Percentiles rank a stretch among this genome's conserved stretches.
Conservation (phyloP, 2,329 filamentous ascomycete genomes). For the Acarospora socialis region DNA sequence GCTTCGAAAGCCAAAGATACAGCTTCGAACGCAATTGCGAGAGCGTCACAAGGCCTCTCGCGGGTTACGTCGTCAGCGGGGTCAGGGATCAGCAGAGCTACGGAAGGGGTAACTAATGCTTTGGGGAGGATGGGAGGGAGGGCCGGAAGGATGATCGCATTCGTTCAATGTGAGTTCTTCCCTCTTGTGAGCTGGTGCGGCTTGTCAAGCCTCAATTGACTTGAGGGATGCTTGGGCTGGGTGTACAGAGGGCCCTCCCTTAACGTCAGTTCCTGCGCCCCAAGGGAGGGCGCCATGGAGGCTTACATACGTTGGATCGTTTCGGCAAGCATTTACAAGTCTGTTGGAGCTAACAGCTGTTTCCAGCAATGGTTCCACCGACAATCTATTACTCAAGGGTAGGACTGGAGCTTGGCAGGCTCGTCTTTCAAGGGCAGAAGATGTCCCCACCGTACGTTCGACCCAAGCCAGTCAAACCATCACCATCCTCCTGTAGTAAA, state of each 20-base stretch:
- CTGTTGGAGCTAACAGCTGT: conserved; percentile 12
- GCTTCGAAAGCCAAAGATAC: conserved; percentile 32
- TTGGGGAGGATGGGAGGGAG: conserved; percentile 68
- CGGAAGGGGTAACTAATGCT: conserved; percentile 49
- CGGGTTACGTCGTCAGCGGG: conserved; percentile 69
- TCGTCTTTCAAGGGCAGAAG: conserved; percentile 75
- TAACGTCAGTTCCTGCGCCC: no score
- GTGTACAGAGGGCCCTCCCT: background rate
- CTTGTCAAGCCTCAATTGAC: no score
- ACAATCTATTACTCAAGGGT: conserved; percentile 89
- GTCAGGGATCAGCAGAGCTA: conserved; percentile 59
- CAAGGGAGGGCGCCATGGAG: no score
- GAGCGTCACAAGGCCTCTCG: conserved; percentile 71
- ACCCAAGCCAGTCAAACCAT: conserved; percentile 5
- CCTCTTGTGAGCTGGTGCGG: no score
- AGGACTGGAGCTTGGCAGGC: conserved; percentile 70
- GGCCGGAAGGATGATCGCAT: conserved; percentile 62
- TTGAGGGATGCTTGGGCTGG: conserved; percentile 3
- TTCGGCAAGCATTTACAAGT: conserved; percentile 1
- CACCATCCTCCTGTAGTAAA: background rate
- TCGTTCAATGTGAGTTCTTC: conserved; percentile 64
- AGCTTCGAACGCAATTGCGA: conserved; percentile 32
- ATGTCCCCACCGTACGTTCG: conserved; percentile 85
- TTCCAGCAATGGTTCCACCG: conserved; percentile 65
- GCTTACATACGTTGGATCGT: no score